Evolutionary conservation across 2,329 filamentous ascomycete species (phyloP), one percentile per base, ranked within the genome.

Genomic region (Colletotrichum falcatum): DNA sequence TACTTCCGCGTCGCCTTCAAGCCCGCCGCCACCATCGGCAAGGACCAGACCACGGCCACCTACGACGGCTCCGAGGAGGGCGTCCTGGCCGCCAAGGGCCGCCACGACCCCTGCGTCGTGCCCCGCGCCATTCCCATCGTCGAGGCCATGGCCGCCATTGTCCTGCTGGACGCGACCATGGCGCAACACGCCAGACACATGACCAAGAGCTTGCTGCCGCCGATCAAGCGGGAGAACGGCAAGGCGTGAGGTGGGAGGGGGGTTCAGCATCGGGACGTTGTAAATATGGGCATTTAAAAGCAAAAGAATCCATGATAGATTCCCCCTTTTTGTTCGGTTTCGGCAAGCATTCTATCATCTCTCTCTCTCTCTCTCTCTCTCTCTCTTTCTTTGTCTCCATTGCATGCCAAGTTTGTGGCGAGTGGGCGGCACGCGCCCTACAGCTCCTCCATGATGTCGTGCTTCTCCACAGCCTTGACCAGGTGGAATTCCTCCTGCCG

Each of bases 1-100:
- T 98, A 96, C 87, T 98, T 98, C 89, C 90, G 92, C 61, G 91
- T 97, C 6, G 95, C 90, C 20, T 98, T 98, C 89, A 98, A 98
- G 87, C 93, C 95, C 12, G 91, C 95, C 3, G 95, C 95, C 37
- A 98, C 96, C 3, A 98, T 98, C 78, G 92, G 93, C 55, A 92
- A 95, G 82, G 92, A 93, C 53, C 95, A 98, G 84, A 87, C 87
- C 18, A 98, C 96, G 0, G 90, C 91, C 11, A 92, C 89, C 12
- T 98, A 97, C 81, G 91, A 92, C 71, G 92, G 91, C 55, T 83
- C 86, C 12, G 78, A 78, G 16, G 89, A 92, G 74, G 96, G 96
- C 61, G 83, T 93, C 4, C 85, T 98, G 42, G 93, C 94, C 73
- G 94, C 95, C 61, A 98, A 98, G 88, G 96, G 96, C 28, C 87